Evolutionary conservation across 306 rosid genomes (phyloP).

Genomic region (Glycyrrhiza uralensis): DNA sequence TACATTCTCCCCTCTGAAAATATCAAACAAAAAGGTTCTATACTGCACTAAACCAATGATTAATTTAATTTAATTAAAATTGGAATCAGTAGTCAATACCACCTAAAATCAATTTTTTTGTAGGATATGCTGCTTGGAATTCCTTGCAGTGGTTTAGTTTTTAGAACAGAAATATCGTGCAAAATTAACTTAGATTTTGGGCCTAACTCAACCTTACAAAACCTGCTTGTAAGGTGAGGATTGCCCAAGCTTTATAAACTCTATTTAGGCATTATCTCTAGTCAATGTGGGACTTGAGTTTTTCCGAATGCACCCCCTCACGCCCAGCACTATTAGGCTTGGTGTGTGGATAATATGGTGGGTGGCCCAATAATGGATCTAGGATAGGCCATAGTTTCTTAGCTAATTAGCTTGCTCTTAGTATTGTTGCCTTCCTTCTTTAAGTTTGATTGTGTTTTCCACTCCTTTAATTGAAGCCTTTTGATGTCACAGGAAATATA

Average conservation of each 20-base stretch:
- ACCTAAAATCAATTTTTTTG: background rate
- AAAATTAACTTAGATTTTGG: background rate
- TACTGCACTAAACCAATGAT: too few species aligned
- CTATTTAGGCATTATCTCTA: too few species aligned
- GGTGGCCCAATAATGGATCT: too few species aligned
- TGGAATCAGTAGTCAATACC: background rate
- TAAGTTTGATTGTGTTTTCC: background rate
- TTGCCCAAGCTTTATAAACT: too few species aligned
- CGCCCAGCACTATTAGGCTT: too few species aligned
- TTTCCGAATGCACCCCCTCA: too few species aligned
- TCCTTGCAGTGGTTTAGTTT: background rate
- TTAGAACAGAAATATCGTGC: background rate
- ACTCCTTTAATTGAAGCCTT: slow-evolving; percentile 5
- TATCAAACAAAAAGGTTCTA: background rate
- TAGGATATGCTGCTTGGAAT: background rate
- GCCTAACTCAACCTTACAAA: too few species aligned
- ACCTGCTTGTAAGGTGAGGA: too few species aligned
- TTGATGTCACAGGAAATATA: slow-evolving; percentile 69
- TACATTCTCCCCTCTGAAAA: background rate
- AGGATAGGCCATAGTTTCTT: too few species aligned
- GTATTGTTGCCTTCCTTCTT: background rate
- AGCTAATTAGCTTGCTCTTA: background rate
- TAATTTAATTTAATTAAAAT: too few species aligned
- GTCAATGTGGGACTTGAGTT: too few species aligned
- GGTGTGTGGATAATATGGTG: too few species aligned